Evolutionary conservation across 2,329 filamentous ascomycete species (phyloP).

Genomic region (Aspergillus sergii): DNA sequence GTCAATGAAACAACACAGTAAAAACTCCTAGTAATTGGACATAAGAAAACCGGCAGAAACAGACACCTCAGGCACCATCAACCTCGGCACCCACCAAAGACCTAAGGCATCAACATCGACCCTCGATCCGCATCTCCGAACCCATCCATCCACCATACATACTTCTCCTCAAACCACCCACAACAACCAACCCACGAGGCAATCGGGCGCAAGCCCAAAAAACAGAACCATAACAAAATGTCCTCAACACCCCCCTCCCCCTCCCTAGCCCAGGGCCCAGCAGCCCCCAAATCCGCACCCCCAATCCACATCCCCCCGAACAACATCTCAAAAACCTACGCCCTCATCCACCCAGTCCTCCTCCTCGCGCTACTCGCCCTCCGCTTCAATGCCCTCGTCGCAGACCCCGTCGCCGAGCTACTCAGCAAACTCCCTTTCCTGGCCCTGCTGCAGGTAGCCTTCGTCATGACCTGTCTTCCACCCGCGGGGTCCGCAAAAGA

Average conservation of each 20-base stretch:
- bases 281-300: conserved; percentile 32
- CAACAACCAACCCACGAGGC: neutral
- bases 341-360: conserved; percentile 68
- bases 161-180: neutral
- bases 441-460: conserved; percentile 63
- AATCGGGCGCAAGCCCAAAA: conserved; percentile 2
- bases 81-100: neutral
- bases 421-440: conserved; percentile 63
- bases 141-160: neutral
- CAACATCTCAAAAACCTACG: conserved; percentile 56
- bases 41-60: neutral
- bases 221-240: neutral
- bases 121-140: neutral
- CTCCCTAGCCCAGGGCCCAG: conserved; percentile 8
- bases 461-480: conserved; percentile 62
- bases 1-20: neutral
- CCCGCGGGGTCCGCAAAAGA: conserved; percentile 44
- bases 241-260: conserved; percentile 15
- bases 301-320: conserved; percentile 53
- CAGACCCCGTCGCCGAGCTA: conserved; percentile 68
- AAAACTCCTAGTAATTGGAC: neutral
- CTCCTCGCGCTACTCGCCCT: conserved; percentile 66
- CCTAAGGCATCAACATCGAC: conserved; percentile 5
- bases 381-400: conserved; percentile 68
- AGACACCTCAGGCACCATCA: neutral